Conservation (phyloP, 1,284 basidiomycete genomes). For the Puccinia novopanici region DNA sequence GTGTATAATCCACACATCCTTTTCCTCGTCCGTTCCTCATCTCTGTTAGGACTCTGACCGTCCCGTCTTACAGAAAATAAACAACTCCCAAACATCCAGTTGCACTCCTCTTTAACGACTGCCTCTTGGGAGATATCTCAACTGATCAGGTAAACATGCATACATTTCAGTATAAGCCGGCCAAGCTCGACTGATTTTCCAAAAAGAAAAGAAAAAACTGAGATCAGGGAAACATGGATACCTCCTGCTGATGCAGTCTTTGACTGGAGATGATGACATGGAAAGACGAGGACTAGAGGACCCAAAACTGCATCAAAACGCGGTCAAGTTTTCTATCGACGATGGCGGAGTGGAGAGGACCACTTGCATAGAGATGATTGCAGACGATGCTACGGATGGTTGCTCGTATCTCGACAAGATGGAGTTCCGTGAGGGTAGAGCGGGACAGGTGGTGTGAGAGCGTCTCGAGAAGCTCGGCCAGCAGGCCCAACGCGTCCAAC, state of each 20-base stretch:
- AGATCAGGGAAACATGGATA: too few species aligned
- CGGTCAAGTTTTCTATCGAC: slow-evolving; percentile 22
- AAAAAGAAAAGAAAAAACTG: too few species aligned
- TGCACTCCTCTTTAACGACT: too few species aligned
- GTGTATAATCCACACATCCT: too few species aligned
- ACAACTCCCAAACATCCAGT: too few species aligned
- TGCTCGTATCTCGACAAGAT: slow-evolving; percentile 10
- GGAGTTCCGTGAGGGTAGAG: neutral
- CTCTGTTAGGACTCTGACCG: too few species aligned
- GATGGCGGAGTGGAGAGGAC: neutral
- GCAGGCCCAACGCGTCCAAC: neutral
- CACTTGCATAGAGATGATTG: neutral
- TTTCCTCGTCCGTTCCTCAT: too few species aligned
- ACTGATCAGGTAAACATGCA: too few species aligned
- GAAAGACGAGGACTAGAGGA: neutral
- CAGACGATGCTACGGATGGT: neutral
- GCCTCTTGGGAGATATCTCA: too few species aligned
- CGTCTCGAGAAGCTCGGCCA: slow-evolving; percentile 5
- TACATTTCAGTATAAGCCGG: too few species aligned
- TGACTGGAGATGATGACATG: neutral
- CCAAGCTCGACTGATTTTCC: too few species aligned
- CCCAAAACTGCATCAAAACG: slow-evolving; percentile 28
- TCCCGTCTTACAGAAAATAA: too few species aligned
- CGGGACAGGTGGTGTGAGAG: neutral
- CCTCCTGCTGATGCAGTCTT: neutral